Evolutionary conservation across 345 rosid genomes (phyloP).

Genomic region (Raphanus sativus): DNA sequence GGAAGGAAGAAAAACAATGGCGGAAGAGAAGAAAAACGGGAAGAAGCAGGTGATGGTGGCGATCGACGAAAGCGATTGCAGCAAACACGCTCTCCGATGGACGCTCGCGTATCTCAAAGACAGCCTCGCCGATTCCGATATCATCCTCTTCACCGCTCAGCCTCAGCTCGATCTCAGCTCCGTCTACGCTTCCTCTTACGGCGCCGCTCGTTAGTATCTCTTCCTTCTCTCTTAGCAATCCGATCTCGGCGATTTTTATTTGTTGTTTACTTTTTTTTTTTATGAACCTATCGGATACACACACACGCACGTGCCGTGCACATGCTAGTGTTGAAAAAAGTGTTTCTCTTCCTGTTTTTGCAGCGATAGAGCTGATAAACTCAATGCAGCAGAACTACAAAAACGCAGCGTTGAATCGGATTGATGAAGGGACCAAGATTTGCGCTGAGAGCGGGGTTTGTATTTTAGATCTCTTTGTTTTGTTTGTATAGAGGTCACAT

Average conservation of each 20-base stretch:
- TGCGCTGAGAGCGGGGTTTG: conserved; percentile 59
- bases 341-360: neutral
- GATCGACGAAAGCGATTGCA: conserved; percentile 75
- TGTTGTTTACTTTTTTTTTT: neutral
- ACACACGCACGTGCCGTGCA: neutral
- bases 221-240: neutral
- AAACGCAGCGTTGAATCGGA: conserved; percentile 39
- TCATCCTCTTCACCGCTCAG: conserved; percentile 61
- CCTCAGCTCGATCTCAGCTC: conserved; percentile 43
- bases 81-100: conserved; percentile 67
- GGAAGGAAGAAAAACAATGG: conserved; percentile 27
- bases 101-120: conserved; percentile 48
- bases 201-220: conserved; percentile 50
- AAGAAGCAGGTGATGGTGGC: conserved; percentile 78
- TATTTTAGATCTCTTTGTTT: neutral
- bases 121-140: conserved; percentile 42
- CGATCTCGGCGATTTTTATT: neutral
- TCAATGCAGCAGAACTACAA: conserved; percentile 52
- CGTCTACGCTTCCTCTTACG: conserved; percentile 59
- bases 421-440: conserved; percentile 48
- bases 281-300: neutral
- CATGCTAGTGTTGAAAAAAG: no score
- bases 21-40: conserved; percentile 34
- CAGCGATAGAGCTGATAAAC: conserved; percentile 60
- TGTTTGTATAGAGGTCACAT: neutral